Evolutionary conservation across 495 filamentous ascomycete genomes (phyloP), one percentile per base, ranked within the genome.

Genomic region (Rhizodiscina lignyota): DNA sequence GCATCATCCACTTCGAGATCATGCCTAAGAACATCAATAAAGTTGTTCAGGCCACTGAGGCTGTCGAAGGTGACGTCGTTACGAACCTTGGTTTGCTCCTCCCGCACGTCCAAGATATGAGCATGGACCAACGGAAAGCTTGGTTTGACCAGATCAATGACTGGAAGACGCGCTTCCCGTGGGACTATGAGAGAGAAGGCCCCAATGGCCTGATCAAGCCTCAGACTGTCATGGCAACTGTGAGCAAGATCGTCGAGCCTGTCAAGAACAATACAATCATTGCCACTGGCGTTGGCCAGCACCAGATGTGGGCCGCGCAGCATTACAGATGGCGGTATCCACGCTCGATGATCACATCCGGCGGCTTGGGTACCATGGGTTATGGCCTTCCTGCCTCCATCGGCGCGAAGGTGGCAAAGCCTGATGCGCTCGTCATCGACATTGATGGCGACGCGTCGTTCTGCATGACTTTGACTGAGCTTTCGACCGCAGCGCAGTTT

Each of bases 391-490:
- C 87, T 10, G 79, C 83, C 2, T 81, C 87, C 35, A 94, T 94
- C 48, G 87, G 87, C 21, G 87, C 85, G 39, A 92, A 94, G 54
- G 82, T 96, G 23, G 87, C 84, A 13, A 67, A 71, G 17, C 83
- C 86, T 1, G 82, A 93, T 22, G 67, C 74, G 27, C 67, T 91
- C 32, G 86, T 94, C 37, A 77, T 93, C 45, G 84, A 96, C 51
- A 86, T 96, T 48, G 86, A 94, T 52, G 87, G 86, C 36, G 86
- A 94, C 54, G 84, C 87, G 20, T 92, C 83, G n/a, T 92, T 94
- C 62, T 74, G 74, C 60, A 96, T 96, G 87, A 93, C 87, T 18
- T 64, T 93, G 32, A 85, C 83, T 4, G 87, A 94, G 56, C 66
- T 96, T 37, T 73, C 72, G n/a, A 94, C 87, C 0, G 83, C 81